Evolutionary conservation across 2,329 filamentous ascomycete genomes (phyloP), one percentile per base, ranked within the genome.

Genomic region (Hymenoscyphus fructigenus): DNA sequence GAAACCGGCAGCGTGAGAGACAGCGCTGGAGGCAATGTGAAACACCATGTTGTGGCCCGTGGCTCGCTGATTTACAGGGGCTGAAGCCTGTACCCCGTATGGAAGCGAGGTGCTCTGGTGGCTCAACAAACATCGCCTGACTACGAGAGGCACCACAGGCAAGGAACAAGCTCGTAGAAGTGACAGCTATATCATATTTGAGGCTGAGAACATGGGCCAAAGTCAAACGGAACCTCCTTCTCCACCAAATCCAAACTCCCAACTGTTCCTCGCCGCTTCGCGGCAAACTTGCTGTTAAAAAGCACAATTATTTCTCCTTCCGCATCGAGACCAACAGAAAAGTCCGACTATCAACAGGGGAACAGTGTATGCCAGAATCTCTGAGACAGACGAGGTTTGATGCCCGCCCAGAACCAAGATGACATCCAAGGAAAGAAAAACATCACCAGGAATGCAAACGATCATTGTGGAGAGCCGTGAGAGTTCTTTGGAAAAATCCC

Each of bases 331-430:
- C 34, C 34, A 36, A 36, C 34, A 36, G 34, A 36, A 36, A 50
- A 50, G 7, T 20, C n/a, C 44, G 44, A 50, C 23, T 20, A 23
- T 38, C 1, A 17, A 38, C 36, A 44, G 28, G 23, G 47, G 47
- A 23, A 12, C 10, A 50, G 7, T 20, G 44, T 12, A 50, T 12
- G 47, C 10, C 47, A 12, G 20, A 9, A 23, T 26, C 20, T 53
- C 20, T 41, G 59, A 60, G 41, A 60, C 59, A 60, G 23, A 17
- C 59, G 59, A 60, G 59, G 59, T 60, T 60, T 60, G 59, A 60
- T 60, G 41, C 6, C 10, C 59, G 36, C 36, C 14, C 14, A 38
- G 36, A 38, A 38, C 20, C 47, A 53, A 53, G 47, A 53, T 41
- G 34, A 44, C n/a, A 17, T 59, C 36, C 20, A 53, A 53, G 47